These are phyloP conservation scores for Excoecaria cochinchinensis DNA, from an alignment of 345 rosid genomes.

Conservation along the genomic window DNA sequence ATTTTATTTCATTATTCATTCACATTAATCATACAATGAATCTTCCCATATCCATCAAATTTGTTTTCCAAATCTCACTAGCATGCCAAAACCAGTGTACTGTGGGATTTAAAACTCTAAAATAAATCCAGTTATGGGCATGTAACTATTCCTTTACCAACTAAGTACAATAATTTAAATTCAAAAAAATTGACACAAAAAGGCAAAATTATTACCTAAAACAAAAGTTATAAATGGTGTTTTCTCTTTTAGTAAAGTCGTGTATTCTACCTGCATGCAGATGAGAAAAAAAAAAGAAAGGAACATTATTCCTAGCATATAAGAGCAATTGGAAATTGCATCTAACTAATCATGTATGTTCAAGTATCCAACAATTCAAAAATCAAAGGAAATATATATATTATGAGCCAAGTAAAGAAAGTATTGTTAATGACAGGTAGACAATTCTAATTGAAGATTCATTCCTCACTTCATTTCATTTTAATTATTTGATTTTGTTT, in stretches of 20 bases:
- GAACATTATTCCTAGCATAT: background rate
- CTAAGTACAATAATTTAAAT: background rate
- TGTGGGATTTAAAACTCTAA: background rate
- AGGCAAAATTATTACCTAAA: slow-evolving; percentile 46
- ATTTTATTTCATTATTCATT: background rate
- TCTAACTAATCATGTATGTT: background rate
- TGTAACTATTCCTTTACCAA: background rate
- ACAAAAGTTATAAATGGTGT: slow-evolving; percentile 76
- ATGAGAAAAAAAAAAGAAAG: slow-evolving; percentile 10
- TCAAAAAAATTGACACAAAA: background rate
- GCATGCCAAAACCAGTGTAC: background rate
- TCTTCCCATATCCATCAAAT: background rate
- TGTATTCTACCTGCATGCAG: slow-evolving; percentile 43
- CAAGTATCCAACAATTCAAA: background rate
- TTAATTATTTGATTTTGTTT: background rate
- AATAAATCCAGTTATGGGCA: background rate
- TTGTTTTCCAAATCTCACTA: background rate
- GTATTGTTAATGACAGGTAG: background rate
- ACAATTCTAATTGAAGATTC: background rate
- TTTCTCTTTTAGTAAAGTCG: slow-evolving; percentile 36
- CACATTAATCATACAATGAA: background rate
- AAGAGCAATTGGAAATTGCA: background rate
- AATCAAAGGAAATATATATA: background rate
- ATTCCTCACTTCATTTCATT: background rate
- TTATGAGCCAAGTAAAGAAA: background rate